Evolutionary conservation across 768 basidiomycete species (phyloP).

Genomic region (Suillus americanus): DNA sequence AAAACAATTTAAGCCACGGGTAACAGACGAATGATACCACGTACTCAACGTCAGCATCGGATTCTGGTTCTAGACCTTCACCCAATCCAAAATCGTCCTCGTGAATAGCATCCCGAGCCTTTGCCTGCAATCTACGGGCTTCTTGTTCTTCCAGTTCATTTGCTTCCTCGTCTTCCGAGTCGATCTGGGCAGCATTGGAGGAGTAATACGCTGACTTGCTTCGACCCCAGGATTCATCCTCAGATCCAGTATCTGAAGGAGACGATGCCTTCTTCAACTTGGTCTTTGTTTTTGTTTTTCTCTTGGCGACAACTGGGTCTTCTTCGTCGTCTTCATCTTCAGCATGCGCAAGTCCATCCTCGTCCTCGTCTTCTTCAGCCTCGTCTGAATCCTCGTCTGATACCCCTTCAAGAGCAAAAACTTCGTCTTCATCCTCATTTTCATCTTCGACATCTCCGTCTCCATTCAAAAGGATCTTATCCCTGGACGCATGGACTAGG

Average conservation of each 20-base stretch:
- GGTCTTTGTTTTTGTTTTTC: slow-evolving; percentile 6
- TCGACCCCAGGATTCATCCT: slow-evolving; percentile 81
- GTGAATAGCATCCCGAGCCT: slow-evolving; percentile 64
- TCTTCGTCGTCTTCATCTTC: slow-evolving; percentile 27
- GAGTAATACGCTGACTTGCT: slow-evolving; percentile 83
- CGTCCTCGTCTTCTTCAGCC: slow-evolving; percentile 30
- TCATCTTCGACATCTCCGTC: slow-evolving; percentile 49
- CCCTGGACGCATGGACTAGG: slow-evolving; percentile 70
- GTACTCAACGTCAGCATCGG: slow-evolving; percentile 30
- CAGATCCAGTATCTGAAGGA: slow-evolving; percentile 29
- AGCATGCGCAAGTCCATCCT: slow-evolving; percentile 18
- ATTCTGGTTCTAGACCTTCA: slow-evolving; percentile 47
- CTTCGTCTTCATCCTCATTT: slow-evolving; percentile 71
- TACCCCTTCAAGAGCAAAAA: slow-evolving; percentile 71
- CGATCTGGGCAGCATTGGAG: slow-evolving; percentile 77
- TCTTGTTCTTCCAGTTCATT: slow-evolving; percentile 88
- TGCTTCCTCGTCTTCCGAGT: slow-evolving; percentile 87
- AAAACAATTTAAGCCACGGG: background rate
- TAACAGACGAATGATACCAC: background rate
- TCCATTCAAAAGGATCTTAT: slow-evolving; percentile 78
- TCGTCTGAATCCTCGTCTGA: slow-evolving; percentile 46
- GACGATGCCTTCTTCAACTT: slow-evolving; percentile 16
- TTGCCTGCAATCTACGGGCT: slow-evolving; percentile 74
- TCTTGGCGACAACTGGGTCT: slow-evolving; percentile 12
- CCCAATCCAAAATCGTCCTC: slow-evolving; percentile 86